Conservation (phyloP, 2,329 filamentous ascomycete genomes). For the Purpureocillium lavendulum region DNA sequence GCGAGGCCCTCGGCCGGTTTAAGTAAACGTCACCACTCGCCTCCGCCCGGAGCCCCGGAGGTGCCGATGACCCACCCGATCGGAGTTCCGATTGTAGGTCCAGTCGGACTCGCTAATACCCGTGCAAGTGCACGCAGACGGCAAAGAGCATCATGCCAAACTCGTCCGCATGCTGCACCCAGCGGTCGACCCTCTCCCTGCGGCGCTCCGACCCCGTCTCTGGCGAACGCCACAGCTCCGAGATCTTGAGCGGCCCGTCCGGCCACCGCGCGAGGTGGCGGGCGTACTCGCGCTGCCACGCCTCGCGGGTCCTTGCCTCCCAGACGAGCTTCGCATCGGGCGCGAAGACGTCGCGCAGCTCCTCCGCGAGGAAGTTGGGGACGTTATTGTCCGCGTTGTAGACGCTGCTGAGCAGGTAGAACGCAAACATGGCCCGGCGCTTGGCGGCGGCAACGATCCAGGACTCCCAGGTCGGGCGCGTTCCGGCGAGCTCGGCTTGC, state of each 20-base stretch:
- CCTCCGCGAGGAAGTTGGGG: constrained; percentile 38
- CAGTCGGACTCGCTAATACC: not conserved
- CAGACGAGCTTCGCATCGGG: constrained; percentile 34
- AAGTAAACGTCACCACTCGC: too few species aligned
- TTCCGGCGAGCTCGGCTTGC: constrained; percentile 25
- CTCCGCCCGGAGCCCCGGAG: too few species aligned
- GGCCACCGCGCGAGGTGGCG: constrained; percentile 31
- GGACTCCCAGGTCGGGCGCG: constrained; percentile 38
- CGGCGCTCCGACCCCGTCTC: constrained; percentile 20
- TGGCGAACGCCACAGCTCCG: constrained; percentile 41
- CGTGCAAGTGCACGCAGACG: constrained; percentile 17
- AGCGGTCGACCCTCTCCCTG: constrained; percentile 32
- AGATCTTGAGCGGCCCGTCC: constrained; percentile 30
- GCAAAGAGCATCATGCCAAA: constrained; percentile 46
- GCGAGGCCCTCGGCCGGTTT: too few species aligned
- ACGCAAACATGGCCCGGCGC: constrained; percentile 38
- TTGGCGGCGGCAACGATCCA: constrained; percentile 48
- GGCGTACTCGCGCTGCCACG: constrained; percentile 37
- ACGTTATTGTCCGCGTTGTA: constrained; percentile 33
- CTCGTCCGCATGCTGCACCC: constrained; percentile 42
- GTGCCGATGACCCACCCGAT: too few species aligned
- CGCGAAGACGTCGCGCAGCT: constrained; percentile 34
- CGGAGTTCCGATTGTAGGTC: too few species aligned
- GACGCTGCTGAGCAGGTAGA: constrained; percentile 46
- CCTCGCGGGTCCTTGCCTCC: constrained; percentile 23